Percentiles rank a stretch among this genome's conserved stretches.
Evolutionary conservation across 306 rosid genomes (phyloP).

Genomic region (Datisca glomerata): DNA sequence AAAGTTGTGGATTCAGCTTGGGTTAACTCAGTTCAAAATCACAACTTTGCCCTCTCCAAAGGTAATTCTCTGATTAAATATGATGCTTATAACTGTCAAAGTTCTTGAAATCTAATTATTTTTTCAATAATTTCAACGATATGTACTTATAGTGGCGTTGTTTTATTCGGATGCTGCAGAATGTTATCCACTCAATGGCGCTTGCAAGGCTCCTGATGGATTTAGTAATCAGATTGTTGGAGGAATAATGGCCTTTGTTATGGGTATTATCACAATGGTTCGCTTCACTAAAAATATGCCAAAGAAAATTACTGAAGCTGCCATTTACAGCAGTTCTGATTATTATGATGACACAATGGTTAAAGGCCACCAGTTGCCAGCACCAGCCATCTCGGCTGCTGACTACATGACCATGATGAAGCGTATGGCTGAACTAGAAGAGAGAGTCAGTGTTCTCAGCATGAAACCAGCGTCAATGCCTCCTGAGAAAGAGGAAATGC

Average conservation of each 20-base stretch:
- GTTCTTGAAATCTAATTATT: not conserved
- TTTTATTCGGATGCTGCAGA: slow-evolving; percentile 17
- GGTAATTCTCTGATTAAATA: slow-evolving; percentile 43
- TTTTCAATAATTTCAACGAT: not conserved
- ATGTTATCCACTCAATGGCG: slow-evolving; percentile 15
- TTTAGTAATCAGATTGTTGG: slow-evolving; percentile 43
- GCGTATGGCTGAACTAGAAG: slow-evolving; percentile 85
- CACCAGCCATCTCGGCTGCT: slow-evolving; percentile 20
- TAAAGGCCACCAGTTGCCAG: slow-evolving; percentile 20
- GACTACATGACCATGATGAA: slow-evolving; percentile 53
- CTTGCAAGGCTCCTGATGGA: slow-evolving; percentile 34
- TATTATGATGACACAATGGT: slow-evolving; percentile 20
- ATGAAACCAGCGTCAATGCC: slow-evolving; percentile 41
- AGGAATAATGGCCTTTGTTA: slow-evolving; percentile 57
- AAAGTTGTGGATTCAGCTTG: slow-evolving; percentile 46
- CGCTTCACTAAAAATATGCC: slow-evolving; percentile 66
- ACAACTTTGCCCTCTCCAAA: slow-evolving; percentile 20
- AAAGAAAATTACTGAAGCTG: slow-evolving; percentile 61
- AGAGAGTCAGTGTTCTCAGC: slow-evolving; percentile 29
- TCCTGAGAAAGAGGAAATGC: slow-evolving; percentile 58
- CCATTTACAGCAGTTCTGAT: slow-evolving; percentile 45
- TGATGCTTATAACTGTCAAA: not conserved
- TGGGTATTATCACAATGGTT: slow-evolving; percentile 73
- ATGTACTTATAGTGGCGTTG: not conserved
- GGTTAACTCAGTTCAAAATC: slow-evolving; percentile 23